Evolutionary conservation across 345 rosid species (phyloP), one percentile per base, ranked within the genome.

Genomic region (Ceriops tagal): DNA sequence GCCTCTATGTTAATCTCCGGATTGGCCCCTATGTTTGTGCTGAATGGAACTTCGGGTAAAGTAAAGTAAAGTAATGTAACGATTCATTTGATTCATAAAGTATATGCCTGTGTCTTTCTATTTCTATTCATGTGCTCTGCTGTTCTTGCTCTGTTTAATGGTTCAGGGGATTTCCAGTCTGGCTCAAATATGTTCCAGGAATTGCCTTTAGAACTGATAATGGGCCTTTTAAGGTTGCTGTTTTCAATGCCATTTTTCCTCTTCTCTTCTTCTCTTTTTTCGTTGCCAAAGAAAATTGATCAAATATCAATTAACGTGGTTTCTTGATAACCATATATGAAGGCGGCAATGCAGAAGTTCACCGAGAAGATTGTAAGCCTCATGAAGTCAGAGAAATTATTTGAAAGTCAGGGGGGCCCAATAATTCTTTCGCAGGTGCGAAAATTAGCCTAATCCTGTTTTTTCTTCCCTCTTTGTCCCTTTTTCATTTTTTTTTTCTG

Each of bases 361-460:
- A 73, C 84, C 1, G 59, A 71, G 67, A 80, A 80, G 70, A 83
- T 83, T 1, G 86, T 83, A 53, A 55, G 72, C 62, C 73, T 80
- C 77, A 78, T 80, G 82, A 78, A 83, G 71, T 60, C 66, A 19
- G 82, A 83, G 67, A 78, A 69, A 37, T 30, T 83, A 28, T 83
- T 80, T 24, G 77, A 80, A 76, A 46, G 79, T n/a, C 82, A 83
- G 19, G 86, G 84, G 43, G 86, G 86, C 19, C 86, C 86, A 47
- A 83, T 83, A 21, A 83, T 83, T 68, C 83, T 83, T 10, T 75
- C 86, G 20, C 86, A 83, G 80, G 86, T 83, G 52, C 8, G 70
- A 72, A 68, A 19, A 31, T 57, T 32, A 21, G 4, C 9, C 19
- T 7, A 8, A 0, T 27, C 8, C 30, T 21, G 13, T 21, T 18